Evolutionary conservation across 257 asterid genomes (phyloP).

Genomic region (Jacaranda mimosifolia): DNA sequence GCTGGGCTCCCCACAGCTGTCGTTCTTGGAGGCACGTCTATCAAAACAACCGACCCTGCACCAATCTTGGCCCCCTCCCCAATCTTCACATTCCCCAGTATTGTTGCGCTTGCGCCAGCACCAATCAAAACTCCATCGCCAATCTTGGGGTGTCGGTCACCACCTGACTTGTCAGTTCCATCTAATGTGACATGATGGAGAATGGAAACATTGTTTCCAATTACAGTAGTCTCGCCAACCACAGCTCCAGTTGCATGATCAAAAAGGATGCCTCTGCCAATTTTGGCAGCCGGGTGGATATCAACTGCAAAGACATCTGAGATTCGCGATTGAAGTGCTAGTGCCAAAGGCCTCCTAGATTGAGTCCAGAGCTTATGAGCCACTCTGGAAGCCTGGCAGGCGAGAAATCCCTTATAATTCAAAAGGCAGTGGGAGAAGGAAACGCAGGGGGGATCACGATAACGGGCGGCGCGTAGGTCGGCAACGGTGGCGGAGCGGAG

Average conservation of each 20-base stretch:
- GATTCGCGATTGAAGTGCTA: conserved; percentile 73
- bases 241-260: conserved; percentile 87
- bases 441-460: conserved; percentile 74
- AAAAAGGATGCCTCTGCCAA: conserved; percentile 73
- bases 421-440: conserved; percentile 76
- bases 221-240: conserved; percentile 79
- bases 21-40: conserved; percentile 74
- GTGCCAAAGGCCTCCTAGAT: conserved; percentile 63
- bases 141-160: conserved; percentile 79
- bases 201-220: conserved; percentile 77
- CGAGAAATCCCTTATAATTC: conserved; percentile 77
- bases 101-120: conserved; percentile 74
- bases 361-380: conserved; percentile 81
- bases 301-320: conserved; percentile 78
- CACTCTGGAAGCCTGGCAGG: conserved; percentile 78
- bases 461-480: conserved; percentile 68
- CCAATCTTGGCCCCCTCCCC: conserved; percentile 89
- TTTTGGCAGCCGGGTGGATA: conserved; percentile 74
- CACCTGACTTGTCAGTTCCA: conserved; percentile 68
- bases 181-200: conserved; percentile 80
- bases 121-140: conserved; percentile 85
- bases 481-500: conserved; percentile 85
- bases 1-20: conserved; percentile 84
- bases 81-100: conserved; percentile 65
- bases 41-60: conserved; percentile 73